Evolutionary conservation across 2,329 filamentous ascomycete genomes (phyloP).

Genomic region (Trichoderma sp.): DNA sequence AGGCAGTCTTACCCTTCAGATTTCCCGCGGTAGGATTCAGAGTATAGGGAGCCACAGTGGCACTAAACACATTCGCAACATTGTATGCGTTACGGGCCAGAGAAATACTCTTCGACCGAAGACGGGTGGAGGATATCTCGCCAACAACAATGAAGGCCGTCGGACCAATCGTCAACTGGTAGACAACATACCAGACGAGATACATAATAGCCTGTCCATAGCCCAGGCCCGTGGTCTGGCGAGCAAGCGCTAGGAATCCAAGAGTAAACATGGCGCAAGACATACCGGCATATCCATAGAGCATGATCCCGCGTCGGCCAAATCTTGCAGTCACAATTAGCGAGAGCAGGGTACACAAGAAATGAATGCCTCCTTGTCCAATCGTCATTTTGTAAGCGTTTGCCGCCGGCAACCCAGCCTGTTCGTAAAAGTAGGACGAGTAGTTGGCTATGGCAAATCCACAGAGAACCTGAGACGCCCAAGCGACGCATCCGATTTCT

Average conservation of each 20-base stretch:
- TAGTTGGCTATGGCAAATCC: not conserved
- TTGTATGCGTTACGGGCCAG: slow-evolving; percentile 11
- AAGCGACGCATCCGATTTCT: not conserved
- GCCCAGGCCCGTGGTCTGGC: not conserved
- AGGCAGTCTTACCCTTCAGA: slow-evolving; percentile 3
- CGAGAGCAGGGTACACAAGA: not conserved
- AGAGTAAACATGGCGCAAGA: not conserved
- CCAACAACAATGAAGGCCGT: not conserved
- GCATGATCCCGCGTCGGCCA: not conserved
- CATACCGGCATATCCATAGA: not conserved
- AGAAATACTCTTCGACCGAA: slow-evolving; percentile 1
- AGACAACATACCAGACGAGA: not conserved
- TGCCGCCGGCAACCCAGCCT: not conserved
- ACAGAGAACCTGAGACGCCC: not conserved
- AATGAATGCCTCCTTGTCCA: not conserved
- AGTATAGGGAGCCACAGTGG: not conserved
- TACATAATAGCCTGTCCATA: not conserved
- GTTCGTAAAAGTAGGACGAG: not conserved
- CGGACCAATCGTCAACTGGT: not conserved
- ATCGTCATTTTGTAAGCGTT: not conserved
- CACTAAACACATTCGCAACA: not conserved
- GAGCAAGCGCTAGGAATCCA: not conserved
- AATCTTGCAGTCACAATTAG: not conserved
- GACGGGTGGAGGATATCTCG: not conserved
- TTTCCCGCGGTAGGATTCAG: not conserved